Percentiles rank a stretch among this genome's conserved stretches.
phyloP scores from a whole-genome alignment of 2,329 filamentous ascomycete species.

The Sarocladiaceae sp. region DNA sequence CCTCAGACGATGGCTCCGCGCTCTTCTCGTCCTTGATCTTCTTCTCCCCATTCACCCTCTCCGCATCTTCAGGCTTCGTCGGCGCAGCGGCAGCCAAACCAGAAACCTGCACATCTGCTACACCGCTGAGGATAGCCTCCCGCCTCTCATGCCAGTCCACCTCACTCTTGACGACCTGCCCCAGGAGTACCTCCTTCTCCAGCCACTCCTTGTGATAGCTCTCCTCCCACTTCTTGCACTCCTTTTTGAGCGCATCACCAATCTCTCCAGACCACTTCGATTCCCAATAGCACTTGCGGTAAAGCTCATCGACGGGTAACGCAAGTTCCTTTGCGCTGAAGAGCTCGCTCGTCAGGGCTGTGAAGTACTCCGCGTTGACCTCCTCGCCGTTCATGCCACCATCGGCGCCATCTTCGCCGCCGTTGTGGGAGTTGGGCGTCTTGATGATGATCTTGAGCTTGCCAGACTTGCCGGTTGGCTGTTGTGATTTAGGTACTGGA shows the following conservation, averaged over 20 bases:
- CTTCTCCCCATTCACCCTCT: conserved; percentile 7
- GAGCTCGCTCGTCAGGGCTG: conserved; percentile 49
- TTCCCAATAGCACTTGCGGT: conserved; percentile 66
- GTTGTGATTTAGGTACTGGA: conserved; percentile 67
- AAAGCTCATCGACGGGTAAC: conserved; percentile 50
- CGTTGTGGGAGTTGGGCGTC: conserved; percentile 52
- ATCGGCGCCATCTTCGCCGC: conserved; percentile 47
- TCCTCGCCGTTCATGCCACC: conserved; percentile 48
- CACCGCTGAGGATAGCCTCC: conserved; percentile 47
- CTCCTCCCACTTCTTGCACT: conserved; percentile 64
- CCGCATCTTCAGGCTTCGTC: conserved; percentile 20
- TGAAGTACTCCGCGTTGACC: conserved; percentile 55
- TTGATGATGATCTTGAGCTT: conserved; percentile 63
- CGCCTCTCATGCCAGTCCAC: conserved; percentile 60
- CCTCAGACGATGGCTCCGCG: background rate
- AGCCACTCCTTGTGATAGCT: conserved; percentile 69
- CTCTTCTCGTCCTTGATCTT: conserved; percentile 10
- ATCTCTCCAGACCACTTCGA: conserved; percentile 70
- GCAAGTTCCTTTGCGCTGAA: conserved; percentile 63
- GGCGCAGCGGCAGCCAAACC: conserved; percentile 24
- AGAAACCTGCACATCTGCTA: conserved; percentile 39
- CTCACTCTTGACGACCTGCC: conserved; percentile 66
- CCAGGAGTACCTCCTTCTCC: conserved; percentile 74
- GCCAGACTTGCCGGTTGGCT: conserved; percentile 42
- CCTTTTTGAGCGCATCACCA: conserved; percentile 55